Conservation (phyloP, 2,329 filamentous ascomycete genomes). For the Fusarium lyarnte region DNA sequence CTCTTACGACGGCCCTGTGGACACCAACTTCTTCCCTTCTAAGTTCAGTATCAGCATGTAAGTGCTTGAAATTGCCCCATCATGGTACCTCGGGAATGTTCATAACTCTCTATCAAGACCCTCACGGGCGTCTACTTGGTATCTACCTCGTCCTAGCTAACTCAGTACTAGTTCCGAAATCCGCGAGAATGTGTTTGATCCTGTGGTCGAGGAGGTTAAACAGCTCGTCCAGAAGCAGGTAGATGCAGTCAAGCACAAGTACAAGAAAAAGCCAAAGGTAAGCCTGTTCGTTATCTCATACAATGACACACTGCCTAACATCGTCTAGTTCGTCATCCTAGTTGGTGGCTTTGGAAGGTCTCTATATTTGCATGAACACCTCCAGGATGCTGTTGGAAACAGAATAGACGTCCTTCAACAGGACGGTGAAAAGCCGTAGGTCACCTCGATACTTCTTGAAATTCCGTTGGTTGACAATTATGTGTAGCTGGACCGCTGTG, state of each 20-base stretch:
- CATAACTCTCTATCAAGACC: too few relatives aligned
- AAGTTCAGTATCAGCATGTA: conserved; percentile 18
- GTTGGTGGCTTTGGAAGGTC: conserved; percentile 54
- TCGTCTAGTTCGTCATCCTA: conserved; percentile 49
- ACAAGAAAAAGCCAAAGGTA: conserved; percentile 44
- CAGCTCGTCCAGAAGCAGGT: conserved; percentile 45
- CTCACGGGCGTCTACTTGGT: too few relatives aligned
- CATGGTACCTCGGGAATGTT: neutral
- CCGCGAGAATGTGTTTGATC: conserved; percentile 37
- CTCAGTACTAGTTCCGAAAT: neutral
- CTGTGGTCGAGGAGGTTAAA: conserved; percentile 35
- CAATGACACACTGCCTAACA: neutral
- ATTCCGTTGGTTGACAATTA: neutral
- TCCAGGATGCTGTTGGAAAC: conserved; percentile 22
- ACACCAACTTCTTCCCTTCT: neutral
- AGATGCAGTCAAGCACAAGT: conserved; percentile 29
- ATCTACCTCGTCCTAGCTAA: neutral
- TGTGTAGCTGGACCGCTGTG: conserved; percentile 49
- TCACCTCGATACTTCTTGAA: neutral
- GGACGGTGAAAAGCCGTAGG: conserved; percentile 47
- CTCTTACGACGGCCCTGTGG: neutral
- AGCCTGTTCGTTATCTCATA: neutral
- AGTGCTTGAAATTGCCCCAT: neutral
- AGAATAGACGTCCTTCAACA: conserved; percentile 47
- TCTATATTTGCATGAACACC: conserved; percentile 41